Percentiles rank a stretch among this genome's conserved stretches.
These are phyloP conservation scores for Eutrema salsugineum DNA, from an alignment of 441 rosid species.

Conservation along the genomic window DNA sequence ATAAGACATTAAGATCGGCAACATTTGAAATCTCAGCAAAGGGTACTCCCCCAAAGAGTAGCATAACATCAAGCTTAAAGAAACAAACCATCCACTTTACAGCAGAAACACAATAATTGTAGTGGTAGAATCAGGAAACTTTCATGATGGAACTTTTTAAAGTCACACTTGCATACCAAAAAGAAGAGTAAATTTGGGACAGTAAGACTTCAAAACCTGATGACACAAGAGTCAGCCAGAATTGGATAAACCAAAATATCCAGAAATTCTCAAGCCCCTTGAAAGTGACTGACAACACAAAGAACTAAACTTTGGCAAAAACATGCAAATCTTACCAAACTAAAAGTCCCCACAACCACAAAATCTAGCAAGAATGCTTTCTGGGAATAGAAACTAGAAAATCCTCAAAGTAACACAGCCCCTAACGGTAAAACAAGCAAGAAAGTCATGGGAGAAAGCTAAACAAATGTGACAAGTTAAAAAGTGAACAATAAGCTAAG, in stretches of 20 bases:
- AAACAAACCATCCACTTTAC: not conserved
- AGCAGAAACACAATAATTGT: conserved; percentile 1
- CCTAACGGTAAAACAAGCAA: conserved; percentile 11
- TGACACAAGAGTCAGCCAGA: conserved; percentile 12
- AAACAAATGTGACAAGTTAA: not conserved
- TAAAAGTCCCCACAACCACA: conserved; percentile 9
- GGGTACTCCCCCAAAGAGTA: not conserved
- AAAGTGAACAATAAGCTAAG: conserved; percentile 7
- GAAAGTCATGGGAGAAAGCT: not conserved
- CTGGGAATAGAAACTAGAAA: conserved; percentile 11
- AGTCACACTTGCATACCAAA: conserved; percentile 3
- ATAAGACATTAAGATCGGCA: not conserved
- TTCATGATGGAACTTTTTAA: not conserved
- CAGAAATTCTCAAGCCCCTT: conserved; percentile 5
- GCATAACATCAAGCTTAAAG: not conserved
- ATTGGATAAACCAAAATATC: conserved; percentile 9
- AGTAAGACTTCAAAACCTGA: conserved; percentile 16
- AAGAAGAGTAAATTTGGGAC: conserved; percentile 5
- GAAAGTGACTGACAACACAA: conserved; percentile 22
- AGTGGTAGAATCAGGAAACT: not conserved
- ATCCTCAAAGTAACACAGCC: conserved; percentile 6
- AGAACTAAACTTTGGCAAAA: conserved; percentile 21
- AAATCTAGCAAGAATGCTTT: conserved; percentile 16
- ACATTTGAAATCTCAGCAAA: not conserved
- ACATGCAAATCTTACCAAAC: conserved; percentile 19